Evolutionary conservation across 768 basidiomycete species (phyloP).

Genomic region (Trametes gibbosa): DNA sequence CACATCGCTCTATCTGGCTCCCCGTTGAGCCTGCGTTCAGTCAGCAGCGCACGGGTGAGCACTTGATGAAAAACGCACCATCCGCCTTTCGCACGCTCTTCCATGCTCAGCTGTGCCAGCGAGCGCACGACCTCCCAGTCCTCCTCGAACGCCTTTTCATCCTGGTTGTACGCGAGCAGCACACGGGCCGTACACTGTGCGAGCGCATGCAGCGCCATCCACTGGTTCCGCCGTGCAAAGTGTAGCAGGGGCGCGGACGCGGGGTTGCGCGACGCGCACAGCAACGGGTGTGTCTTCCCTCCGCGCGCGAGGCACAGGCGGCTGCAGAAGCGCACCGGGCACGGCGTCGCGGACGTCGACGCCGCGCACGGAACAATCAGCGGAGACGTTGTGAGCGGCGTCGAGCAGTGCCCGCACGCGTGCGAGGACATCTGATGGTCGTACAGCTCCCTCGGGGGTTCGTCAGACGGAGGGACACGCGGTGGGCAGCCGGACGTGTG

Average conservation of each 20-base stretch:
- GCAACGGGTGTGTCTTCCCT: constrained; percentile 59
- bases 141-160: constrained; percentile 38
- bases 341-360: constrained; percentile 35
- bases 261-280: constrained; percentile 77
- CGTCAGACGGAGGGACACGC: not conserved
- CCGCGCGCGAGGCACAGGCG: constrained; percentile 72
- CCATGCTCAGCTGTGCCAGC: constrained; percentile 75
- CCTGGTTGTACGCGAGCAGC: constrained; percentile 51
- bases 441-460: constrained; percentile 67
- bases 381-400: constrained; percentile 46
- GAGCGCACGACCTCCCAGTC: constrained; percentile 58
- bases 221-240: constrained; percentile 57
- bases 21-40: constrained; percentile 28
- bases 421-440: constrained; percentile 56
- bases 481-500: not conserved
- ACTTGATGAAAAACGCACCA: constrained; percentile 32
- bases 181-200: constrained; percentile 63
- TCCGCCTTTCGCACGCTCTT: constrained; percentile 53
- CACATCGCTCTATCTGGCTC: constrained; percentile 67
- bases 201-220: constrained; percentile 78
- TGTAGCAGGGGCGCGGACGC: constrained; percentile 56
- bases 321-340: constrained; percentile 75
- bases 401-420: constrained; percentile 76
- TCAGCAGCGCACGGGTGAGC: not conserved
- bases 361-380: constrained; percentile 53